Base-by-base conservation (phyloP, 106 monocot species). In the Phalaenopsis equestris region DNA sequence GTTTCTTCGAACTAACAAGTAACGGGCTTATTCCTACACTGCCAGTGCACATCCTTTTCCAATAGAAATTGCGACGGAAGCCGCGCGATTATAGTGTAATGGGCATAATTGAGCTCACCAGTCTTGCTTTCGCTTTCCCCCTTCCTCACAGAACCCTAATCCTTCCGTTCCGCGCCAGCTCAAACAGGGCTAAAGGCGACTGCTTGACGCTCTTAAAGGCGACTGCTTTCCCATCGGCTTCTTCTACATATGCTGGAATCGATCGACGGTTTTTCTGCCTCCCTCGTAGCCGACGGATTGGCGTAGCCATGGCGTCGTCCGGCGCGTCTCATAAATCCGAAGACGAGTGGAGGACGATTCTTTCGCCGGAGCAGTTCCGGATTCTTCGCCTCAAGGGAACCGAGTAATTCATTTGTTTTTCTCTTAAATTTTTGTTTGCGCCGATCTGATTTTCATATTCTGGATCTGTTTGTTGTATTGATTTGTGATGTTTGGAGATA, bases 281-380 rank as follows among this genome's bases (percentile, higher is more conserved):
- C 23, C 24, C 48, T 5, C 21, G 24, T 5, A 76, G 16, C 75
- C 47, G 46, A 52, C 72, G 79, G 58, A 75, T 39, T 0, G n/a
- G 39, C 14, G 77, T 68, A 23, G 81, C 78, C 67, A 91, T 86
- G 95, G 89, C 84, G n/a, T 84, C 84, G 4, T 79, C 86, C 14
- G 86, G 79, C 17, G 78, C 90, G 24, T 86, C 84, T 42, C 84
- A 89, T 87, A 93, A 90, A 85, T 78, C 90, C 57, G 96, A 96
- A 81, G 93, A 91, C 85, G 93, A 96, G 79, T 96, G 96, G 96
- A 86, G 90, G 81, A 90, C 93, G 3, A 56, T 91, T 46, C 93
- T 96, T 58, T 90, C 93, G 55, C 88, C 93, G 21, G 93, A 96
- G 90, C 96, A 96, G 86, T 96, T 96, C 78, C 91, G 91, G 73